phyloP scores from a whole-genome alignment of 2,329 filamentous ascomycete species.

The Tolypocladium album region DNA sequence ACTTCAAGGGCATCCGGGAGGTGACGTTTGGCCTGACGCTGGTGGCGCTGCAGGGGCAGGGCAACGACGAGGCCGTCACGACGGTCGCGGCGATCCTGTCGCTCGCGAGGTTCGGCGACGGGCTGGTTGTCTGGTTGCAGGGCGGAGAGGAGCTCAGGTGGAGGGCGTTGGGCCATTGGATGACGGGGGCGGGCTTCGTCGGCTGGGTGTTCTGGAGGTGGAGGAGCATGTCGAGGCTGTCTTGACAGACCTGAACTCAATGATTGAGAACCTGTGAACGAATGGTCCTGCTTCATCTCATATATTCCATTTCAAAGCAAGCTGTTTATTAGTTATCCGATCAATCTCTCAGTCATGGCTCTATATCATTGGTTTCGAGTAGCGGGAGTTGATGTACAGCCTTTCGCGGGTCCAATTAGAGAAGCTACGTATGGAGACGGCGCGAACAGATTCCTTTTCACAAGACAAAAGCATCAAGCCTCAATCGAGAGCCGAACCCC shows the following conservation, averaged over 20 bases:
- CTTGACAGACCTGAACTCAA: not conserved
- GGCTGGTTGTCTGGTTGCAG: conserved; percentile 19
- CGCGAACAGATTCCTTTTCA: not conserved
- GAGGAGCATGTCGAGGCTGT: not conserved
- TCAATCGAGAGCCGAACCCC: not conserved
- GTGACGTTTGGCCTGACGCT: conserved; percentile 18
- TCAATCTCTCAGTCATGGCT: not conserved
- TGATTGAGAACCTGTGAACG: not conserved
- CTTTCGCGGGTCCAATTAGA: not conserved
- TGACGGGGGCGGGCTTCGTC: conserved; percentile 12
- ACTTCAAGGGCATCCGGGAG: conserved; percentile 23
- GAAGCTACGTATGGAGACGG: not conserved
- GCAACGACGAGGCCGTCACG: conserved; percentile 16
- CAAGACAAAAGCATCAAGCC: not conserved
- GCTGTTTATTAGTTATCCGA: not conserved
- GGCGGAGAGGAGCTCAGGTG: conserved; percentile 13
- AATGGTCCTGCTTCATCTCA: too few species aligned
- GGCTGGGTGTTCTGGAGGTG: conserved; percentile 16
- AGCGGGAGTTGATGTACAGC: too few species aligned
- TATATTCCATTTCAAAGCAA: not conserved
- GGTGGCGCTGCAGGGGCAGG: conserved; percentile 17
- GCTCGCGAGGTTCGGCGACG: conserved; percentile 19
- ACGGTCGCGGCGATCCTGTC: conserved; percentile 16
- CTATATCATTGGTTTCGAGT: not conserved
- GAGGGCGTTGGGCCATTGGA: conserved; percentile 15